Percentiles rank a stretch among this genome's conserved stretches.
Evolutionary conservation across 2,329 filamentous ascomycete genomes (phyloP).

Genomic region (Penicillium vulpinum): DNA sequence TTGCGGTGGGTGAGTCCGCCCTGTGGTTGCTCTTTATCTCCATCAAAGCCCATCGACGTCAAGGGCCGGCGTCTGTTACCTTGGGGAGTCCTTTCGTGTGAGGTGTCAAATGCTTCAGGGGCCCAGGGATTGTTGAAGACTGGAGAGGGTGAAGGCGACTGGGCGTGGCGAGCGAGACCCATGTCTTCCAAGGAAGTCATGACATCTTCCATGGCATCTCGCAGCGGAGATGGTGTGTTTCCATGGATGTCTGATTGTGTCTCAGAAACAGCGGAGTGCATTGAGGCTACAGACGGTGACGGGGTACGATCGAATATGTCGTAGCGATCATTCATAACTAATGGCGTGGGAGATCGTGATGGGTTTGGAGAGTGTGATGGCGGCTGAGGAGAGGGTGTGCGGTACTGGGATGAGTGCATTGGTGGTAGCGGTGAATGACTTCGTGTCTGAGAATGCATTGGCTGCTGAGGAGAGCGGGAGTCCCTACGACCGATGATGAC

Average conservation of each 20-base stretch:
- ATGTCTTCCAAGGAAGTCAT: constrained; percentile 94
- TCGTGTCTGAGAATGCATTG: constrained; percentile 14
- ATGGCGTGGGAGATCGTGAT: constrained; percentile 33
- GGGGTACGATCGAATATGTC: constrained; percentile 45
- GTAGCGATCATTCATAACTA: constrained; percentile 46
- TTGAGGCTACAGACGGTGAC: constrained; percentile 45
- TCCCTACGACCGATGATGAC: constrained; percentile 51
- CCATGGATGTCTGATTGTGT: constrained; percentile 61
- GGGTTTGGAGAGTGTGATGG: constrained; percentile 14
- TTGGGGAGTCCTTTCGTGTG: constrained; percentile 35
- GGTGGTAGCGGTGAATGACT: constrained; percentile 17
- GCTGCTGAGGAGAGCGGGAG: constrained; percentile 16
- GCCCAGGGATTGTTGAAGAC: constrained; percentile 72
- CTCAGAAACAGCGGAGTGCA: constrained; percentile 18
- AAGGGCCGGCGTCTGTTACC: constrained; percentile 57
- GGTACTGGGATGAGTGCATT: constrained; percentile 9
- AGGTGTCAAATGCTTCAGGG: constrained; percentile 75
- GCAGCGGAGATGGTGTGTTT: constrained; percentile 83
- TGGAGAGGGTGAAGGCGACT: constrained; percentile 53
- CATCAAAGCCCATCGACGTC: constrained; percentile 71
- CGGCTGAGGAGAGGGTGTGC: constrained; percentile 16
- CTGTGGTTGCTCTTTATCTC: constrained; percentile 53
- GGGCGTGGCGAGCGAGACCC: constrained; percentile 59
- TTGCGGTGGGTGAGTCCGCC: constrained; percentile 57
- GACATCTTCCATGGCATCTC: constrained; percentile 96